Percentiles rank a stretch among this genome's conserved stretches.
phyloP scores from a whole-genome alignment of 2,329 filamentous ascomycete genomes.

The Ascochyta koolunga region DNA sequence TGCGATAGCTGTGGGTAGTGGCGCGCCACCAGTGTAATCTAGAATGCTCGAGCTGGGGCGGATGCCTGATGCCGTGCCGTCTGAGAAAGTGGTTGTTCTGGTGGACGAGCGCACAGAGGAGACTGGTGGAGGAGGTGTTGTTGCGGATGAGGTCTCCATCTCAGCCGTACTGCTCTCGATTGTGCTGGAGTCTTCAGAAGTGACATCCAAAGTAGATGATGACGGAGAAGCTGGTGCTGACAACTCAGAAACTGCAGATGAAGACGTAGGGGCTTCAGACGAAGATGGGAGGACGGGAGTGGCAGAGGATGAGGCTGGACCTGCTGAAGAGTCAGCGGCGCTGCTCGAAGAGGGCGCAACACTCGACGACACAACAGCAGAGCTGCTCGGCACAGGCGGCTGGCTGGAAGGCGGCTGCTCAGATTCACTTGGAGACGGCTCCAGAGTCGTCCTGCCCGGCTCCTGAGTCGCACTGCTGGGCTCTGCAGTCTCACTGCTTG shows the following conservation, averaged over 20 bases:
- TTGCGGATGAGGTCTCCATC: not conserved
- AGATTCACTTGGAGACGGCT: conserved; percentile 12
- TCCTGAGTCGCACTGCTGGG: conserved; percentile 15
- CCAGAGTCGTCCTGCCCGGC: conserved; percentile 13
- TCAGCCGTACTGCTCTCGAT: not conserved
- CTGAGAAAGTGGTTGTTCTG: conserved; percentile 7
- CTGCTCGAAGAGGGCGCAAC: conserved; percentile 12
- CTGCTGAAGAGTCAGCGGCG: conserved; percentile 23
- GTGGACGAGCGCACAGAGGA: conserved; percentile 7
- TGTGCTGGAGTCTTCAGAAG: not conserved
- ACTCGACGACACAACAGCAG: conserved; percentile 2
- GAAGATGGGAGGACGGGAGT: not conserved
- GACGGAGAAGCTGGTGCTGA: not conserved
- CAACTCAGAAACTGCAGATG: not conserved
- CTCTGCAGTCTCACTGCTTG: conserved; percentile 17
- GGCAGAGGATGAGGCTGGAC: conserved; percentile 9
- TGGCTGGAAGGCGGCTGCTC: conserved; percentile 4
- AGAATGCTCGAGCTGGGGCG: conserved; percentile 8
- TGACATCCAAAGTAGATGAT: not conserved
- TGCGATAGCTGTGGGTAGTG: conserved; percentile 19
- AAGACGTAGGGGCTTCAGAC: not conserved
- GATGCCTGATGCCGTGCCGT: conserved; percentile 7
- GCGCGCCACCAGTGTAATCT: conserved; percentile 23
- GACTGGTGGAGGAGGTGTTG: not conserved
- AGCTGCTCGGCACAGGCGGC: not conserved